phyloP scores from a whole-genome alignment of 306 rosid species.

The Malus sylvestris region DNA sequence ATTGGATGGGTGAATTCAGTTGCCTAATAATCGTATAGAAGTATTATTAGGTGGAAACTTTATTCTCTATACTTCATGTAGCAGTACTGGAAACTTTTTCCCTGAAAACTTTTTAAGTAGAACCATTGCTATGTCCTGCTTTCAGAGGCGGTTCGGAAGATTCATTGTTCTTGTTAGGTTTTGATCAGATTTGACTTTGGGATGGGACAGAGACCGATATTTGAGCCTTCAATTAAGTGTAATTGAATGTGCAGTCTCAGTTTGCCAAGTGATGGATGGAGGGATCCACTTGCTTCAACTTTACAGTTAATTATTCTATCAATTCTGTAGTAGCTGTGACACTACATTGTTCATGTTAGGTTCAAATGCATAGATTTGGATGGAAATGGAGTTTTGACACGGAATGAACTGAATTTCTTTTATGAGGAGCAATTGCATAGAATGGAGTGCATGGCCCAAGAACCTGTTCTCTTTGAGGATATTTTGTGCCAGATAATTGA shows the following conservation, averaged over 20 bases:
- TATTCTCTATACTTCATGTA: neutral
- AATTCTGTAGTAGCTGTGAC: constrained; percentile 10
- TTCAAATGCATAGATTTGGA: constrained; percentile 98
- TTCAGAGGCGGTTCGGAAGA: neutral
- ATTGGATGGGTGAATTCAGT: neutral
- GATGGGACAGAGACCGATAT: neutral
- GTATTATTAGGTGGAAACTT: neutral
- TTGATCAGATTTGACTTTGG: neutral
- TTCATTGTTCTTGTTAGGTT: neutral
- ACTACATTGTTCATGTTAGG: constrained; percentile 43
- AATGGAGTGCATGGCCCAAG: constrained; percentile 99
- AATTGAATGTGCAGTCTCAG: neutral
- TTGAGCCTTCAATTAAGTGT: neutral
- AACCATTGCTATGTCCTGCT: neutral
- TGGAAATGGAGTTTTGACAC: constrained; percentile 82
- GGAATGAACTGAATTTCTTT: constrained; percentile 93
- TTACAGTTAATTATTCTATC: constrained; percentile 2
- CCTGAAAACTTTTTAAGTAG: neutral
- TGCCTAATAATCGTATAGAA: neutral
- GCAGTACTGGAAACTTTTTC: neutral
- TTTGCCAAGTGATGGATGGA: neutral
- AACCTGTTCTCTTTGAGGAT: constrained; percentile 98
- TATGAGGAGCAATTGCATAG: constrained; percentile 99
- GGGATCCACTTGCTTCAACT: neutral
- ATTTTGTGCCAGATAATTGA: constrained; percentile 94